Conservation (phyloP, 768 basidiomycete species). For the Crassisporium funariophilum region DNA sequence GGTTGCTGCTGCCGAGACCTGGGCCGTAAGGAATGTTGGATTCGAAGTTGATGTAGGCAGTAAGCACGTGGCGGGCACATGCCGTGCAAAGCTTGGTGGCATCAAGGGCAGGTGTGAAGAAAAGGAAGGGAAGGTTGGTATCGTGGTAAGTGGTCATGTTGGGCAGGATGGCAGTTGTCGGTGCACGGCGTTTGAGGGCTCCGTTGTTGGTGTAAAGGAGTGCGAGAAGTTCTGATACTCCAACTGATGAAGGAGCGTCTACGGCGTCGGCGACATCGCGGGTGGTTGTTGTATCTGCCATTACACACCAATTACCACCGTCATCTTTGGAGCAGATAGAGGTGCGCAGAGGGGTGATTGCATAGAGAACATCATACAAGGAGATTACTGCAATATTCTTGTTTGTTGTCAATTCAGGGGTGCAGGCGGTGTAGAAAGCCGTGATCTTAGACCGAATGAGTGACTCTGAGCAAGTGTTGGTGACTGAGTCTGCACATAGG, state of each 20-base stretch:
- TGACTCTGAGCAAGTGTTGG: constrained; percentile 54
- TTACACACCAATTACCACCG: constrained; percentile 68
- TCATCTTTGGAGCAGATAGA: constrained; percentile 82
- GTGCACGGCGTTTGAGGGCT: constrained; percentile 33
- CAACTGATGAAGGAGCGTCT: constrained; percentile 15
- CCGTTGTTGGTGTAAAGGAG: constrained; percentile 24
- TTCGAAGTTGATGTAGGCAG: constrained; percentile 78
- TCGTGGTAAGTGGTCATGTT: constrained; percentile 55
- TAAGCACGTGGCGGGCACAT: constrained; percentile 80
- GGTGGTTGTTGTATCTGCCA: constrained; percentile 40
- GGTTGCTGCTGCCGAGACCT: constrained; percentile 63
- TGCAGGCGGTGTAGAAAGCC: constrained; percentile 72
- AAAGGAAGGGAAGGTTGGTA: constrained; percentile 80
- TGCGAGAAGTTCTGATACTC: constrained; percentile 21
- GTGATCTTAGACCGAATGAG: constrained; percentile 63
- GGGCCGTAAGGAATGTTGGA: constrained; percentile 70
- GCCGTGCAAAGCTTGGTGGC: constrained; percentile 68
- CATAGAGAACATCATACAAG: constrained; percentile 82
- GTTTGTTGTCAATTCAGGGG: constrained; percentile 61
- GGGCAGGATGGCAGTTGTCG: constrained; percentile 43
- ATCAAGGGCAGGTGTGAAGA: constrained; percentile 57
- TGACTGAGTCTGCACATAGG: constrained; percentile 54
- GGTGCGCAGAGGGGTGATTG: constrained; percentile 59
- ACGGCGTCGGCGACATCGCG: constrained; percentile 25
- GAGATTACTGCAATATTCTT: constrained; percentile 52